Evolutionary conservation across 768 basidiomycete genomes (phyloP).

Genomic region (Kockovaella imperatae): DNA sequence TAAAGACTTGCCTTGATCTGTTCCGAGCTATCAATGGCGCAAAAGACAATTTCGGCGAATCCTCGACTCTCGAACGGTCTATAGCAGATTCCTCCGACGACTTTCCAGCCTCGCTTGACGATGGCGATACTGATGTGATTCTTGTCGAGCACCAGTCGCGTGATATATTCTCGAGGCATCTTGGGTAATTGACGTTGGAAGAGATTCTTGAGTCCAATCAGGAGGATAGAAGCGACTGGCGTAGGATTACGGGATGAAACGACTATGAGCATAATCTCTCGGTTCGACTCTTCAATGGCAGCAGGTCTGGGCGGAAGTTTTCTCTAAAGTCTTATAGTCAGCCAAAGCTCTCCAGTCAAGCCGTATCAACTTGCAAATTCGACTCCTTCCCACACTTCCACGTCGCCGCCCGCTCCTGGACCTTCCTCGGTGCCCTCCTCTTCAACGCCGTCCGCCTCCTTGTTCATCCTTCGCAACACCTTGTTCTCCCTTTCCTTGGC

Average conservation of each 20-base stretch:
- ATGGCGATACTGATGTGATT: slow-evolving; percentile 92
- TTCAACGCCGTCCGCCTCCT: slow-evolving; percentile 64
- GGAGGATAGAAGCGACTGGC: slow-evolving; percentile 64
- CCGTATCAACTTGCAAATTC: slow-evolving; percentile 42
- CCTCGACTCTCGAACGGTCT: slow-evolving; percentile 88
- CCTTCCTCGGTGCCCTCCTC: slow-evolving; percentile 15
- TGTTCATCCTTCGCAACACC: slow-evolving; percentile 55
- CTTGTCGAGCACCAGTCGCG: slow-evolving; percentile 81
- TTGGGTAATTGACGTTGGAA: slow-evolving; percentile 97
- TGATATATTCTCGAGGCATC: slow-evolving; percentile 98
- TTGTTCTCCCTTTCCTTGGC: slow-evolving; percentile 36
- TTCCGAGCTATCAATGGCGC: slow-evolving; percentile 90
- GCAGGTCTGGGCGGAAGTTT: slow-evolving; percentile 62
- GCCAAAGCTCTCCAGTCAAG: neutral
- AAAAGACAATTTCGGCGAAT: slow-evolving; percentile 98
- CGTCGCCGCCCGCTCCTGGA: slow-evolving; percentile 7
- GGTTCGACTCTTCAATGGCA: slow-evolving; percentile 66
- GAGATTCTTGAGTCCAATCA: slow-evolving; percentile 90
- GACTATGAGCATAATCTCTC: slow-evolving; percentile 72
- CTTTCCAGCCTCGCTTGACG: slow-evolving; percentile 86
- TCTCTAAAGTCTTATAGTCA: slow-evolving; percentile 32
- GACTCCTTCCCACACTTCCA: slow-evolving; percentile 41
- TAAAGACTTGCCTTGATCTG: slow-evolving; percentile 75
- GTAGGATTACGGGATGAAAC: slow-evolving; percentile 75
- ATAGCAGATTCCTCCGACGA: slow-evolving; percentile 96